phyloP scores from a whole-genome alignment of 768 basidiomycete genomes.

The Daedaleopsis nitida region DNA sequence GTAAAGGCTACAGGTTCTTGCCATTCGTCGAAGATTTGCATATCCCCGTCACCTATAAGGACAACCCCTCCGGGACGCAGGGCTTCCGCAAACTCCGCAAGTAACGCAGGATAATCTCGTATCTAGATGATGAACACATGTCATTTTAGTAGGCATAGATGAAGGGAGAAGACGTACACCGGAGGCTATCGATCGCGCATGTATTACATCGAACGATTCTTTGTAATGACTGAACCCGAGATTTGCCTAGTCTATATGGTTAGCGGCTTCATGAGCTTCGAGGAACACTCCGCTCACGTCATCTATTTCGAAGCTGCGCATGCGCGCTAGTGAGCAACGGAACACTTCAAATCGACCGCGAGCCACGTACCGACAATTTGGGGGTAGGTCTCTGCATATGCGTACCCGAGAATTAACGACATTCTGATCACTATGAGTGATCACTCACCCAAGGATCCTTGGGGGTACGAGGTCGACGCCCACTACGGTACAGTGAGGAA shows the following conservation, averaged over 20 bases:
- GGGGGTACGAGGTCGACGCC: constrained; percentile 37
- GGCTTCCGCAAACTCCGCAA: constrained; percentile 29
- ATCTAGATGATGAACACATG: constrained; percentile 25
- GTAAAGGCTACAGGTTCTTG: constrained; percentile 26
- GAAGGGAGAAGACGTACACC: constrained; percentile 27
- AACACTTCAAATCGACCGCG: neutral
- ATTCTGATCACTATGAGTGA: neutral
- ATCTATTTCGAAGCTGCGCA: constrained; percentile 36
- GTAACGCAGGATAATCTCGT: constrained; percentile 30
- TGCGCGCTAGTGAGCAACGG: neutral
- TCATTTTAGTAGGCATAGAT: neutral
- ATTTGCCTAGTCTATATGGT: constrained; percentile 27
- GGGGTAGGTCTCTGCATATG: constrained; percentile 25
- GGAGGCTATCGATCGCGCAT: constrained; percentile 31
- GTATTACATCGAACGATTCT: constrained; percentile 34
- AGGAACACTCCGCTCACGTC: constrained; percentile 30
- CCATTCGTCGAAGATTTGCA: constrained; percentile 35
- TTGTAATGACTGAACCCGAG: constrained; percentile 37
- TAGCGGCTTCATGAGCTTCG: neutral
- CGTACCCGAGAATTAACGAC: neutral
- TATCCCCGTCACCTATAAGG: constrained; percentile 35
- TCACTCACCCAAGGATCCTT: constrained; percentile 25
- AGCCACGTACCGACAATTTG: constrained; percentile 32
- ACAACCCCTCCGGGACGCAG: constrained; percentile 35
- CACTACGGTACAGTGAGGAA: constrained; percentile 36